Percentiles rank a stretch among this genome's conserved stretches.
Evolutionary conservation across 163 green algal genomes (phyloP).

Genomic region (Chloromonas sp.): DNA sequence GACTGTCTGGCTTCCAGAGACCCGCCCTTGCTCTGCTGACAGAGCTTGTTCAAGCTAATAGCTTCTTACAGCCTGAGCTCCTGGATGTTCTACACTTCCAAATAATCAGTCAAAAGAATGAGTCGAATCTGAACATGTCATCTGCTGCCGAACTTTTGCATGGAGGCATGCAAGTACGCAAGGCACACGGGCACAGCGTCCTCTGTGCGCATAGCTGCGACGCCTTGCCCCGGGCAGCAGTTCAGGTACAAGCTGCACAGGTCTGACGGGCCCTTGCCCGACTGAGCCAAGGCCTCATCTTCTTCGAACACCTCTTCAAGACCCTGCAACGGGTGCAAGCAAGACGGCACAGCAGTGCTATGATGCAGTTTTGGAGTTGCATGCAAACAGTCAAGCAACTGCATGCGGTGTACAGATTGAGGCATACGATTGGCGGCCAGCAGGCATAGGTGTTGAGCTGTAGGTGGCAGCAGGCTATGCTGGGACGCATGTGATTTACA

Average conservation of each 20-base stretch:
- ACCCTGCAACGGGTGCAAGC: conserved; percentile 27
- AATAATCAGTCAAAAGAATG: no score
- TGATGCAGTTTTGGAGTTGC: neutral
- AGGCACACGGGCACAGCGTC: conserved; percentile 71
- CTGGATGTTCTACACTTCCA: no score
- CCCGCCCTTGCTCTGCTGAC: no score
- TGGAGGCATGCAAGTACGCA: conserved; percentile 53
- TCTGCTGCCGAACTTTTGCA: conserved; percentile 15
- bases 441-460: neutral
- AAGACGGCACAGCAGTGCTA: conserved; percentile 15
- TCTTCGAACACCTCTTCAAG: conserved; percentile 57
- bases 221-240: conserved; percentile 74
- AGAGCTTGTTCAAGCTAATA: no score
- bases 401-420: neutral
- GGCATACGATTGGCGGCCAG: neutral
- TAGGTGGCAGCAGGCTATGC: neutral
- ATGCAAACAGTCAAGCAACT: neutral
- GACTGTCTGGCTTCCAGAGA: no score
- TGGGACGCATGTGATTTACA: neutral
- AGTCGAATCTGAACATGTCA: neutral
- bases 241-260: conserved; percentile 74
- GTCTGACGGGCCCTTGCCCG: conserved; percentile 18
- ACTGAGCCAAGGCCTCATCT: conserved; percentile 36
- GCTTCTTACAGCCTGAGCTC: no score
- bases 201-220: conserved; percentile 81